Evolutionary conservation across 768 basidiomycete genomes (phyloP), one percentile per base, ranked within the genome.

Genomic region (Lepiota venenata): DNA sequence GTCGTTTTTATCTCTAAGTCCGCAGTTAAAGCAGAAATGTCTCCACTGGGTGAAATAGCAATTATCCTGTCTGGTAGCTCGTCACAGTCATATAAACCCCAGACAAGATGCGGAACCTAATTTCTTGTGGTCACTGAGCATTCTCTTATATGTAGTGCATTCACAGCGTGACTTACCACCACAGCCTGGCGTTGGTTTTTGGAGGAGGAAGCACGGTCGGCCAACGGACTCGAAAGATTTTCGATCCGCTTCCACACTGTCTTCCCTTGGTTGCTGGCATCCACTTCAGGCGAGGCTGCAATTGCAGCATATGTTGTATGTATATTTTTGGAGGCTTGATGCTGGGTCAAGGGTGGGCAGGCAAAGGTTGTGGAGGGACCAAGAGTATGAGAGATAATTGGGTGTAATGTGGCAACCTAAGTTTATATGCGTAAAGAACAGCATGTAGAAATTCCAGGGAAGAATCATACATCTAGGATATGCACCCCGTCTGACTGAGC

Each of bases 401-500:
- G 78, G 58, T 88, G 87, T 3, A 87, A 71, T 39, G 79, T 80
- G 27, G 82, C 76, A 20, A 85, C 72, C 87, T 89, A 50, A 27
- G 42, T 16, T 9, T 52, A 39, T 5, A 39, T 37, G 3, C 50
- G 48, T 10, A 38, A 44, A 47, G 2, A 48, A 36, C 47, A 32
- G 14, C 20, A 52, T 44, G 35, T 50, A 43, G 8, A 11, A 49
- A 15, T 27, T 52, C 16, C 27, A 48, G 9, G 57, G 46, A 47
- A 52, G 29, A 16, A 4, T 20, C 66, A 55, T 47, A 91, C 89
- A 65, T 91, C 85, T 55, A 88, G 67, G 42, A 92, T 65, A 68
- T 91, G 88, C 37, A 91, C 71, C 27, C 90, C 90, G 52, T 92
- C 88, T 58, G 77, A 79, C 56, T 90, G 87, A 11, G 77, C 84